Base-by-base conservation (phyloP, 441 rosid species). In the Erysimum cheiri region DNA sequence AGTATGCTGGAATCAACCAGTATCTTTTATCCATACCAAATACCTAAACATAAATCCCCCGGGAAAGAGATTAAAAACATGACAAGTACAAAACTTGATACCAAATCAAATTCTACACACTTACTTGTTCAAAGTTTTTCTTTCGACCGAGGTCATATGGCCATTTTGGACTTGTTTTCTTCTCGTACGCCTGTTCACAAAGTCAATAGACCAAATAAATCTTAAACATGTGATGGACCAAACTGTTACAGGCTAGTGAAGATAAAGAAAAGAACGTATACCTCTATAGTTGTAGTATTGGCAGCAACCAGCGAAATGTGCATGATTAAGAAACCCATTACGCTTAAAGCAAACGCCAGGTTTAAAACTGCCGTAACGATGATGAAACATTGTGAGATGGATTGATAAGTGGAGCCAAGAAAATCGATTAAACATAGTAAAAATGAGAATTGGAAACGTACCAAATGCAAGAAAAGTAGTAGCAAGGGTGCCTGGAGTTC, bases 201-300 rank as follows among this genome's bases (percentile, higher is more conserved):
- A 56, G 13, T 36, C 70, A 64, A 14, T n/a, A 35, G 58, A 56
- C 41, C 64, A 35, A 39, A 17, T 15, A 64, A 28, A 48, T 37
- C 41, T 22, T 62, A 14, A 54, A 41, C 59, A 48, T 69, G 44
- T 4, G 60, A 65, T 48, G 3, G 6, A 63, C 13, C 5, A 24
- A 7, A 37, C 24, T 8, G 10, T 33, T 1, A 39, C 22, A 55
- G 17, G 9, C 35, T 22, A 15, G 36, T 19, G 19, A 57, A 14
- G 26, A 32, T 31, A 44, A 35, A 11, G 10, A 70, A 56, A 66
- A 64, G 19, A 43, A 32, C 58, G 64, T 72, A 13, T 77, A 90
- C 96, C 98, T 92, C 95, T 70, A 90, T 88, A 36, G 96, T 90
- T 24, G 96, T 83, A 29, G 90, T 88, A 76, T 92, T 90, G 39